Percentiles rank a stretch among this genome's conserved stretches.
Evolutionary conservation across 495 filamentous ascomycete species (phyloP).

Genomic region (Xylaria curta): DNA sequence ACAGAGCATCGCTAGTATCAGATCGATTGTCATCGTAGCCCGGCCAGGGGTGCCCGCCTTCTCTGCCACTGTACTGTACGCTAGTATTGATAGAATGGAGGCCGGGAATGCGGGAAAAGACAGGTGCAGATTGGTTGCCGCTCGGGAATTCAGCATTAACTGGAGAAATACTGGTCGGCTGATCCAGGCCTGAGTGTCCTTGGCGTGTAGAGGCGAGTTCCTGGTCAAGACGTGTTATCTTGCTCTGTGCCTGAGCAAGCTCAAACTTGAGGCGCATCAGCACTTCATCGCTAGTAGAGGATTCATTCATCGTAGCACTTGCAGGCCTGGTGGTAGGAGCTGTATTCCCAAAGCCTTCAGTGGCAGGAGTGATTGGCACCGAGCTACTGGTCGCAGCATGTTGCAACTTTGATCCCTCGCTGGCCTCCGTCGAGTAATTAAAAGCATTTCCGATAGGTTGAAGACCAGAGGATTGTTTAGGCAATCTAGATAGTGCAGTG

Average conservation of each 20-base stretch:
- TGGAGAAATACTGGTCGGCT: slow-evolving; percentile 39
- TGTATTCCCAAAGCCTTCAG: slow-evolving; percentile 57
- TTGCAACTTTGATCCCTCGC: slow-evolving; percentile 42
- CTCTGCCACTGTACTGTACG: slow-evolving; percentile 55
- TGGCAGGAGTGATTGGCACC: slow-evolving; percentile 63
- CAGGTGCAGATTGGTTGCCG: slow-evolving; percentile 28
- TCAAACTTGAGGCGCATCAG: slow-evolving; percentile 68
- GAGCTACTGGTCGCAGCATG: slow-evolving; percentile 58
- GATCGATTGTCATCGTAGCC: slow-evolving; percentile 70
- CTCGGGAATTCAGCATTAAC: slow-evolving; percentile 41
- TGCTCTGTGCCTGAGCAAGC: slow-evolving; percentile 77
- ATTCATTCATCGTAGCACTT: slow-evolving; percentile 48
- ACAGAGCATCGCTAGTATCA: slow-evolving; percentile 67
- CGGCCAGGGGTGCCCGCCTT: slow-evolving; percentile 65
- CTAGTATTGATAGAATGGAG: slow-evolving; percentile 58
- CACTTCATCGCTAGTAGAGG: slow-evolving; percentile 45
- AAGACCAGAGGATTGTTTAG: slow-evolving; percentile 67
- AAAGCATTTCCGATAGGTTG: slow-evolving; percentile 10
- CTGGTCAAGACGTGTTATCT: slow-evolving; percentile 81
- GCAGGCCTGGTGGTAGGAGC: slow-evolving; percentile 52
- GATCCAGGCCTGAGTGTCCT: slow-evolving; percentile 49
- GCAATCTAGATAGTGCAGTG: slow-evolving; percentile 68
- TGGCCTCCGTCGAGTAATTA: slow-evolving; percentile 7
- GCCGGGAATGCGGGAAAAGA: slow-evolving; percentile 31
- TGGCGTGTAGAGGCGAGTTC: slow-evolving; percentile 80